Base-by-base conservation (phyloP, 495 filamentous ascomycete genomes). In the Aspergillus sparsus region DNA sequence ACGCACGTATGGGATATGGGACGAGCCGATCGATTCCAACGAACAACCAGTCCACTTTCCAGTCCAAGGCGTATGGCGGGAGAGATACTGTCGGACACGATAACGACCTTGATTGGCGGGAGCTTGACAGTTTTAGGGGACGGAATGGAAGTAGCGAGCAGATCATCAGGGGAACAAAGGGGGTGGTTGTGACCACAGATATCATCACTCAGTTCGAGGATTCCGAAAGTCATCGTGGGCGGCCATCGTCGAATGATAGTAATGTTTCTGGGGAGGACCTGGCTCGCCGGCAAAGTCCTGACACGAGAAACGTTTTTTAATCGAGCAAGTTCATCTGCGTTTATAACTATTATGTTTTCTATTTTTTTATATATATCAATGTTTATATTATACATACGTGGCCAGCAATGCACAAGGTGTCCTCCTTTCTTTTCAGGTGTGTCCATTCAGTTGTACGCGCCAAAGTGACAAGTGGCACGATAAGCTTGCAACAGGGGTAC, bases 151-250 rank as follows among this genome's bases (percentile, higher is more conserved):
- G 49, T 37, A 53, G 34, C 9, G 49, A 53, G 49, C 31, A 32
- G 49, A 53, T 53, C 0, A 33, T 53, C 6, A 33, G 33, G 1
- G 32, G 32, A 1, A 10, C 27, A 5, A 37, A 53, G 31, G 49
- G 34, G 31, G 49, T 53, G 31, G 49, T 53, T 53, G 33, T 53
- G n/a, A 53, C 49, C 7, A 53, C 49, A 13, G 49, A 53, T 37
- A 53, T 53, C 18, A 32, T 15, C 13, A 53, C 49, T 2, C 31
- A 37, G 31, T 53, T 53, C 15, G 49, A 53, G 49, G 31, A 36
- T 53, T 5, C 15, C 31, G 49, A 4, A 6, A 16, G 6, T 6
- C 27, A 10, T 13, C 10, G 31, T 31, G 49, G 5, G 31, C 27
- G 5, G 31, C 27, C 12, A 33, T 53, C 49, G 7, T 53, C 49